phyloP scores from a whole-genome alignment of 768 basidiomycete genomes.

The Suillus sp. region DNA sequence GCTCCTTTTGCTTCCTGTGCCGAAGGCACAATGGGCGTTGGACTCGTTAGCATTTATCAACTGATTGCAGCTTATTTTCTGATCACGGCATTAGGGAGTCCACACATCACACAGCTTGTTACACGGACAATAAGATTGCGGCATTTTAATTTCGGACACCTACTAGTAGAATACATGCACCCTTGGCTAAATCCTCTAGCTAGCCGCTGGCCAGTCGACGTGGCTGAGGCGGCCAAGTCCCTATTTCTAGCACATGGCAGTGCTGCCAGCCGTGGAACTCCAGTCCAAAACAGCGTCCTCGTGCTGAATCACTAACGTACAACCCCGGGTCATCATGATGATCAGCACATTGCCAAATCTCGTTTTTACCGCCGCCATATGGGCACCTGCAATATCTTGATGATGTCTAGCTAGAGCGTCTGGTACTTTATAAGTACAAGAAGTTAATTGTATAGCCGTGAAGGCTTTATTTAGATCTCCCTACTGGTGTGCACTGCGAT shows the following conservation, averaged over 20 bases:
- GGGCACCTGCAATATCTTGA: not conserved
- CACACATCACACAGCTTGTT: no score
- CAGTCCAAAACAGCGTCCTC: not conserved
- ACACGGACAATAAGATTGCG: no score
- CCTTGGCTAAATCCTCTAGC: no score
- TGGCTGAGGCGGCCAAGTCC: not conserved
- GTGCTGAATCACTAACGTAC: not conserved
- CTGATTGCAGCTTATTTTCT: no score
- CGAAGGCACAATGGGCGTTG: no score
- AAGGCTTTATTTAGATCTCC: not conserved
- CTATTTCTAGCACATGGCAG: not conserved
- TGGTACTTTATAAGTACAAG: not conserved
- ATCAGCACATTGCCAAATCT: no score
- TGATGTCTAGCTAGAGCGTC: not conserved
- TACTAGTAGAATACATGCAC: no score
- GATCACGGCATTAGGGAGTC: no score
- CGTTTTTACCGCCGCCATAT: not conserved
- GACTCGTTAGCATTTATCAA: no score
- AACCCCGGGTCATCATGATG: no score
- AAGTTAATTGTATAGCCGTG: not conserved
- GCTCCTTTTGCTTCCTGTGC: no score
- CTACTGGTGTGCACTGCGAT: constrained; percentile 10
- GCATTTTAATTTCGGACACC: no score
- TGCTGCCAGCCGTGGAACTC: not conserved
- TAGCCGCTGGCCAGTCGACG: not conserved